phyloP scores from a whole-genome alignment of 1,139 yeast species.

The Blastobotrys indianensis region DNA sequence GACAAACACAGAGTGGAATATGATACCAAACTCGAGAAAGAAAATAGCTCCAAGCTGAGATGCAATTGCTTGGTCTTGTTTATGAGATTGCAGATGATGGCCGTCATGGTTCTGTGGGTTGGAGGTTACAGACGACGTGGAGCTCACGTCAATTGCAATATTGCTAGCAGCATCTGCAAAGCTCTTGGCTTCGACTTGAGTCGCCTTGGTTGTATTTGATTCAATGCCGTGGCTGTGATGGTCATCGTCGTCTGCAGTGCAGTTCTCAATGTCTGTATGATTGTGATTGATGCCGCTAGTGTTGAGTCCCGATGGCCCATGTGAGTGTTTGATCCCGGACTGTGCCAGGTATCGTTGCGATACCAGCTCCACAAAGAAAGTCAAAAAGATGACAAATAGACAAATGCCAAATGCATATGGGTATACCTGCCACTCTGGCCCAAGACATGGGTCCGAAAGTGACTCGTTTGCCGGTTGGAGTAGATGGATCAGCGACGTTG shows the following conservation, averaged over 20 bases:
- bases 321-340: constrained; percentile 24
- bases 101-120: constrained; percentile 6
- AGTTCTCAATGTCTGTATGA: constrained; percentile 6
- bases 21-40: constrained; percentile 70
- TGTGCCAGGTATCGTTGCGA: constrained; percentile 25
- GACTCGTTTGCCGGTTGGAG: constrained; percentile 69
- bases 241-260: background rate
- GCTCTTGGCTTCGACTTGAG: too few relatives aligned
- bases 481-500: constrained; percentile 83
- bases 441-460: constrained; percentile 48
- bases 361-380: constrained; percentile 31
- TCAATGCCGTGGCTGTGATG: background rate
- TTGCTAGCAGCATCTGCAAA: background rate
- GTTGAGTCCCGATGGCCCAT: constrained; percentile 26
- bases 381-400: constrained; percentile 38
- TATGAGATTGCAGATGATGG: constrained; percentile 8
- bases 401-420: constrained; percentile 62
- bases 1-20: constrained; percentile 76
- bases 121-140: constrained; percentile 3
- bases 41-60: constrained; percentile 48
- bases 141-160: background rate
- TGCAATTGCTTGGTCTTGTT: constrained; percentile 12
- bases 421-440: constrained; percentile 48
- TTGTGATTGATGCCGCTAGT: constrained; percentile 7
- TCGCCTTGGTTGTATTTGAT: background rate